phyloP scores from a whole-genome alignment of 129 eudicot genomes.

The Escallonia rubra region DNA sequence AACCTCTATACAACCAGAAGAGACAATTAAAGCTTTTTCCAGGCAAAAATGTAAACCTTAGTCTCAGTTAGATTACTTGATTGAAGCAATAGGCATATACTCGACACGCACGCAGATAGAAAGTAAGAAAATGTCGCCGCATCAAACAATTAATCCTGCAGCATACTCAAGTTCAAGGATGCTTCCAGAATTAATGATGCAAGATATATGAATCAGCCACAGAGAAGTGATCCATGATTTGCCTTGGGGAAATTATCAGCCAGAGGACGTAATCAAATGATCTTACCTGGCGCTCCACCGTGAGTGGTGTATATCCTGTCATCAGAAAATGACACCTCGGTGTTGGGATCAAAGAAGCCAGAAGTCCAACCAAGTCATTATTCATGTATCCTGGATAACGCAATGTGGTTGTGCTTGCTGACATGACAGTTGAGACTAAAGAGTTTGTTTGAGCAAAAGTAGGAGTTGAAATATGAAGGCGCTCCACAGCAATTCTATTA shows the following conservation, averaged over 20 bases:
- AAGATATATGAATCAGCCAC: not conserved
- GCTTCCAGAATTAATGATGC: not conserved
- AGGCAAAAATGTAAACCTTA: too few relatives aligned
- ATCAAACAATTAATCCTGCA: not conserved
- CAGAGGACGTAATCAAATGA: not conserved
- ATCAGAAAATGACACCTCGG: slow-evolving; percentile 98
- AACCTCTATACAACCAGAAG: too few relatives aligned
- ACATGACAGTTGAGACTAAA: slow-evolving; percentile 91
- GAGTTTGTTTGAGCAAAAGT: slow-evolving; percentile 94
- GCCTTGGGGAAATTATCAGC: not conserved
- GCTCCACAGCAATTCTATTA: slow-evolving; percentile 89
- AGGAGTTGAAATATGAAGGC: slow-evolving; percentile 82
- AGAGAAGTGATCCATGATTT: not conserved
- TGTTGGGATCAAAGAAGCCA: slow-evolving; percentile 96
- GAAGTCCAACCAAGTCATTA: slow-evolving; percentile 97
- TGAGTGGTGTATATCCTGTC: slow-evolving; percentile 99
- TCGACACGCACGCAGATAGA: too few relatives aligned
- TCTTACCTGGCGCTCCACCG: slow-evolving; percentile 93
- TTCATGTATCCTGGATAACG: slow-evolving; percentile 99
- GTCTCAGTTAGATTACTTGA: not conserved
- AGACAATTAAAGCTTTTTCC: too few relatives aligned
- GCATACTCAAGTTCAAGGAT: not conserved
- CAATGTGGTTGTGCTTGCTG: slow-evolving; percentile 94
- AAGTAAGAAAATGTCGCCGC: too few relatives aligned
- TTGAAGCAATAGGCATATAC: not conserved